Percentiles rank a stretch among this genome's conserved stretches.
These are phyloP conservation scores for Phytophthora pini DNA, from an alignment of 352 stramenopile genomes.

Conservation along the genomic window DNA sequence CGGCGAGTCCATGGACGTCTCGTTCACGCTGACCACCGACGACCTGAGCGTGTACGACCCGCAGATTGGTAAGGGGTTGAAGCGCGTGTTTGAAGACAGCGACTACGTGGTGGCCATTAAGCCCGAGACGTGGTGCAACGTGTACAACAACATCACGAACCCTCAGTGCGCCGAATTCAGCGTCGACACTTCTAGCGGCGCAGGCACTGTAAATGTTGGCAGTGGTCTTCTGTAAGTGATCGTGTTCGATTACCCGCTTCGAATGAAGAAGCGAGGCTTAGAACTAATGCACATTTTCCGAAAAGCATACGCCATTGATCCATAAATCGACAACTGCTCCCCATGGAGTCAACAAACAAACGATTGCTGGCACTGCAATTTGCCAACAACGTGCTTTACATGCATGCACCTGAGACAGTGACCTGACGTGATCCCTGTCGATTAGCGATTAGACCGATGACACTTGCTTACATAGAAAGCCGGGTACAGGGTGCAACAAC, in stretches of 20 bases:
- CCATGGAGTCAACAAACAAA: no score
- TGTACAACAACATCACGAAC: conserved; percentile 50
- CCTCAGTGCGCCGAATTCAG: conserved; percentile 53
- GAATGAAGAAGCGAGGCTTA: conserved; percentile 7
- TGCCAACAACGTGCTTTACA: no score
- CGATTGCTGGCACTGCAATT: no score
- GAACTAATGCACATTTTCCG: background rate
- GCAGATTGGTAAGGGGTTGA: conserved; percentile 64
- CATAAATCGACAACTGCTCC: no score
- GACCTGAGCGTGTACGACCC: conserved; percentile 66
- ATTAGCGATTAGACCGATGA: no score
- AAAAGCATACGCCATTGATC: no score
- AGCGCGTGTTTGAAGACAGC: conserved; percentile 52
- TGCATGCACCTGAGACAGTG: no score
- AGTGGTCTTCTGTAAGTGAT: conserved; percentile 1
- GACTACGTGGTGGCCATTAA: conserved; percentile 70
- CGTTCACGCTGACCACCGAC: conserved; percentile 44
- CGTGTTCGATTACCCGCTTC: background rate
- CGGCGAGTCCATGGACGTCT: conserved; percentile 39
- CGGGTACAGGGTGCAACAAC: no score
- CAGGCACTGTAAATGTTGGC: conserved; percentile 25
- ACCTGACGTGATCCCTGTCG: no score
- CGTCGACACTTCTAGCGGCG: conserved; percentile 29
- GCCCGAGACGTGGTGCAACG: conserved; percentile 69
- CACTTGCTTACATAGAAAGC: no score